These are phyloP conservation scores for Neurospora sp. DNA, from an alignment of 2,329 filamentous ascomycete genomes.

Conservation along the genomic window DNA sequence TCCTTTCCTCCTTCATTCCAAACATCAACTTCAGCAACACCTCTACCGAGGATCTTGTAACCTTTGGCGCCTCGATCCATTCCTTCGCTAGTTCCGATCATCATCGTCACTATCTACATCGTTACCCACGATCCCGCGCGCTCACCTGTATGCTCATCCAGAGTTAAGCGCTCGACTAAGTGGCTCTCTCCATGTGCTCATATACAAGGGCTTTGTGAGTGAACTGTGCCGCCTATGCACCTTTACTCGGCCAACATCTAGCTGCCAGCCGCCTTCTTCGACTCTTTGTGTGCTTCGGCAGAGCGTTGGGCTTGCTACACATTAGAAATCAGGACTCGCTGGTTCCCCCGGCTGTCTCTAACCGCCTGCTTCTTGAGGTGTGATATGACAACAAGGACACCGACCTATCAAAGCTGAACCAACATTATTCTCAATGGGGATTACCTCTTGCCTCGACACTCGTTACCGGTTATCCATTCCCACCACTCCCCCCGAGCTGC, in stretches of 20 bases:
- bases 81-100: neutral
- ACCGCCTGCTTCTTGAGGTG: conserved; percentile 4
- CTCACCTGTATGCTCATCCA: neutral
- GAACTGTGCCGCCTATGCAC: conserved; percentile 17
- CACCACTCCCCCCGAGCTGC: conserved; percentile 44
- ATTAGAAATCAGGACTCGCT: neutral
- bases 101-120: neutral
- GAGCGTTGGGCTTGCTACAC: conserved; percentile 3
- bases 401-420: conserved; percentile 5
- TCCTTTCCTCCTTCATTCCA: conserved; percentile 1
- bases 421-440: conserved; percentile 41
- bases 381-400: conserved; percentile 12
- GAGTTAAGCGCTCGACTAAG: neutral
- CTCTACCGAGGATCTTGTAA: neutral
- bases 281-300: conserved; percentile 9
- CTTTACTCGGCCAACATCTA: conserved; percentile 21
- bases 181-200: conserved; percentile 4
- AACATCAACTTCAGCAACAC: conserved; percentile 6
- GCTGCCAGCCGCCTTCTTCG: conserved; percentile 12
- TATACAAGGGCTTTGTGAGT: conserved; percentile 11
- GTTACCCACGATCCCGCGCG: neutral
- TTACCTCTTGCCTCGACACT: conserved; percentile 40
- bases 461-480: conserved; percentile 39
- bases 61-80: neutral
- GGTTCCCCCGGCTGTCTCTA: neutral